phyloP scores from a whole-genome alignment of 345 rosid species.

The Iberis pinnata region DNA sequence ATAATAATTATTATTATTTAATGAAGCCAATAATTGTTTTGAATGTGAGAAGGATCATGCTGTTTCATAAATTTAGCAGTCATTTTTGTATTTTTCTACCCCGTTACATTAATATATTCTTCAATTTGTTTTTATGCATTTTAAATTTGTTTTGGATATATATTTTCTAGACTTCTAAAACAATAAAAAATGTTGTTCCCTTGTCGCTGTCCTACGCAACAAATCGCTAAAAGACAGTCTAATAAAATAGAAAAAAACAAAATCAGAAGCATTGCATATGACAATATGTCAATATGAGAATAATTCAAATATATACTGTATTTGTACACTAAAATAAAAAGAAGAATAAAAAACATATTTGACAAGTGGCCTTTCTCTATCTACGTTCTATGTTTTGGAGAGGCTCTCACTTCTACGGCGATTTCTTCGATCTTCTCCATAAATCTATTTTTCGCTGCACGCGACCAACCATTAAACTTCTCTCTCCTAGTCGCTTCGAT shows the following conservation, averaged over 20 bases:
- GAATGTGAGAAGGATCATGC: slow-evolving; percentile 21
- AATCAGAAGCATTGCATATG: background rate
- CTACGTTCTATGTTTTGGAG: no score
- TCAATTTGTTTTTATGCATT: background rate
- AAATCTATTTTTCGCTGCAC: no score
- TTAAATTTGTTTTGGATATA: background rate
- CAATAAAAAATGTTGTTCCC: slow-evolving; percentile 4
- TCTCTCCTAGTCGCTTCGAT: no score
- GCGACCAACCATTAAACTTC: no score
- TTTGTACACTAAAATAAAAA: background rate
- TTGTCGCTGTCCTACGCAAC: slow-evolving; percentile 25
- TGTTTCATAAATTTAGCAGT: slow-evolving; percentile 2
- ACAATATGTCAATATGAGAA: slow-evolving; percentile 1
- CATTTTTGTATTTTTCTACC: background rate
- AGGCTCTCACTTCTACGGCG: no score
- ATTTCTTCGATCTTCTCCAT: no score
- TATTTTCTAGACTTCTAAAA: background rate
- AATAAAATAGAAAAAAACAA: background rate
- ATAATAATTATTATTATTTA: background rate
- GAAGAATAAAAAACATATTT: no score
- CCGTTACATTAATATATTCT: background rate
- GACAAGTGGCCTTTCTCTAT: no score
- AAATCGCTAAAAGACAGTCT: background rate
- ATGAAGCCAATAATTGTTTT: slow-evolving; percentile 14
- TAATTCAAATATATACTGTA: background rate